phyloP scores from a whole-genome alignment of 148 eudicot species.

The Heliosperma pusillum region DNA sequence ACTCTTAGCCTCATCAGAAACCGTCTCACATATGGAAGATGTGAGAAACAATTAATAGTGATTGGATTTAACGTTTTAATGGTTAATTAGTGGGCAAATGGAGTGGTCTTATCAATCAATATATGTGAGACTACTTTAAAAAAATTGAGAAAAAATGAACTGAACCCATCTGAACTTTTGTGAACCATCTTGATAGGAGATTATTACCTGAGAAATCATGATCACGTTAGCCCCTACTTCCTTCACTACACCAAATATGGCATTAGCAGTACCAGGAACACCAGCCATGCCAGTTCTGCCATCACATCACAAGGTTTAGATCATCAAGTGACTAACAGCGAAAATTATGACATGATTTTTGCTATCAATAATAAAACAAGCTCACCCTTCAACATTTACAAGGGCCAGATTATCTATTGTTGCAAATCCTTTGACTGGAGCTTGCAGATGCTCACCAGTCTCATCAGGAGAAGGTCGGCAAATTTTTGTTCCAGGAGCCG shows the following conservation, averaged over 20 bases:
- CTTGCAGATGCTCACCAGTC: slow-evolving; percentile 38
- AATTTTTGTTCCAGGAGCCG: slow-evolving; percentile 88
- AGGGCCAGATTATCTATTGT: slow-evolving; percentile 96
- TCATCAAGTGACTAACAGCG: slow-evolving; percentile 17
- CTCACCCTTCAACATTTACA: slow-evolving; percentile 97
- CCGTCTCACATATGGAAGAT: not conserved
- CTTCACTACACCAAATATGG: slow-evolving; percentile 82
- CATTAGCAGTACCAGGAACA: slow-evolving; percentile 97
- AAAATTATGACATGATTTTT: not conserved
- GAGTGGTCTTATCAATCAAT: too few relatives aligned
- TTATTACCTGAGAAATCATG: slow-evolving; percentile 90
- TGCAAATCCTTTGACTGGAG: slow-evolving; percentile 96
- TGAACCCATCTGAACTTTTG: not conserved
- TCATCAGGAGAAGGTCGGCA: slow-evolving; percentile 53
- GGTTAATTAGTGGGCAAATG: too few relatives aligned
- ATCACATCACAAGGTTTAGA: slow-evolving; percentile 9
- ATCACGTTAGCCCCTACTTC: slow-evolving; percentile 97
- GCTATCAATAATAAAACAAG: not conserved
- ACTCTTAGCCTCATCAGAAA: not conserved
- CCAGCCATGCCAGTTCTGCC: slow-evolving; percentile 99
- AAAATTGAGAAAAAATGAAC: not conserved
- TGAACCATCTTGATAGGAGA: not conserved
- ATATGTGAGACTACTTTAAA: not conserved
- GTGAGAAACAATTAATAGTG: too few relatives aligned
- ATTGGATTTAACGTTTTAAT: too few relatives aligned